These are phyloP conservation scores for Naganishia kalamii DNA, from an alignment of 768 basidiomycete species.

Conservation along the genomic window DNA sequence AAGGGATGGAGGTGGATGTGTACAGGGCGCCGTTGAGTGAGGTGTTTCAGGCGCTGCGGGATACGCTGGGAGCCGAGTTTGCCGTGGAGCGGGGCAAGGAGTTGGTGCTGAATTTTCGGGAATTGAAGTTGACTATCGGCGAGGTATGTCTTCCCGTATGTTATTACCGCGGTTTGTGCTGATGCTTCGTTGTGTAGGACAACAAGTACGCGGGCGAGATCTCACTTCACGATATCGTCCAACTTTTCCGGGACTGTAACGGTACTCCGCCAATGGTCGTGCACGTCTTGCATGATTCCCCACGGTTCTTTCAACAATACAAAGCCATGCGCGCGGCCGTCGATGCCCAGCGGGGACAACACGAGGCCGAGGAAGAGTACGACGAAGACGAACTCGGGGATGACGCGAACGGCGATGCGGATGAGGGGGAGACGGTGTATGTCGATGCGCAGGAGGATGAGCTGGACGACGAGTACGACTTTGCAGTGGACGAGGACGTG, in stretches of 20 bases:
- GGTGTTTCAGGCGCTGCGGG: constrained; percentile 12
- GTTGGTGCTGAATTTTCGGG: constrained; percentile 11
- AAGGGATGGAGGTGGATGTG: not conserved
- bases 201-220: constrained; percentile 17
- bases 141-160: not conserved
- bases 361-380: constrained; percentile 18
- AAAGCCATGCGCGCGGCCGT: constrained; percentile 4
- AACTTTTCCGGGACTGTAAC: constrained; percentile 2
- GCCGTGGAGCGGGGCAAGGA: constrained; percentile 16
- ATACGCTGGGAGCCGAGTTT: constrained; percentile 13
- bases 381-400: constrained; percentile 5
- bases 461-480: not conserved
- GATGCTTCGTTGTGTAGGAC: not conserved
- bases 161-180: not conserved
- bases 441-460: constrained; percentile 28
- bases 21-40: constrained; percentile 12
- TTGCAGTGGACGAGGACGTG: constrained; percentile 2
- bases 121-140: constrained; percentile 7
- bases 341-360: constrained; percentile 1
- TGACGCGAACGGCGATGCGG: constrained; percentile 13
- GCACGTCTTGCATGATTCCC: not conserved
- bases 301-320: constrained; percentile 13
- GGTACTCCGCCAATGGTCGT: constrained; percentile 8
- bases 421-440: constrained; percentile 25
- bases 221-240: constrained; percentile 8